Evolutionary conservation across 176 grass and related monocot species (phyloP), one percentile per base, ranked within the genome.

Genomic region (Ananas comosus): DNA sequence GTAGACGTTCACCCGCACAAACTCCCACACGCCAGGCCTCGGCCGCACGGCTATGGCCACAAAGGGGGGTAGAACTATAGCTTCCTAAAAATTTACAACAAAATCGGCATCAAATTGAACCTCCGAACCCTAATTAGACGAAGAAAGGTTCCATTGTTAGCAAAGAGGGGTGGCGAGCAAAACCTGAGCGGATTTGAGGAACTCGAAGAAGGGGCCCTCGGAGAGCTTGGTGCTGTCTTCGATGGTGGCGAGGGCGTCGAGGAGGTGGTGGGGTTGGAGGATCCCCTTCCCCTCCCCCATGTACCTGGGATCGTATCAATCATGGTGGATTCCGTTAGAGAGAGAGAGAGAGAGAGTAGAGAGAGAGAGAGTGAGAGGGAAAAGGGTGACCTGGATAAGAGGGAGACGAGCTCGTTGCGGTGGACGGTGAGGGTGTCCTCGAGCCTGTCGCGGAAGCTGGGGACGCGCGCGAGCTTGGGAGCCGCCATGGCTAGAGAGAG

Each of bases 1-100:
- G 56, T 92, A 80, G 19, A 97, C 89, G 69, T 97, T 97, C 64
- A 93, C 84, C 22, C 94, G 86, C 64, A 97, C 94, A 66, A 71
- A 88, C 68, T 97, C 94, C 94, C 94, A 97, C 50, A 97, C 89
- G 23, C 94, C 94, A 0, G 94, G 94, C 2, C 94, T 83, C 54
- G 94, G 94, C 52, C 94, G 94, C 79, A 97, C 84, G 0, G 94
- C 94, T 70, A 97, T 97, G 71, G 89, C 89, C 69, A 97, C 89
- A 83, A 97, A 93, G 51, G 94, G 94, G 25, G 94, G 94, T 58
- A 97, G 70, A 76, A 97, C 86, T 28, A 97, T 97, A 23, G 89
- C 87, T 86, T 97, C 94, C 94, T 97, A 80, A 65, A 75, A 63
- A 48, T 9, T 57, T 16, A 53, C 27, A 28, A 80, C 52, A 56